Conservation (phyloP, 1,284 basidiomycete genomes). For the Sanghuangporus weigelae region DNA sequence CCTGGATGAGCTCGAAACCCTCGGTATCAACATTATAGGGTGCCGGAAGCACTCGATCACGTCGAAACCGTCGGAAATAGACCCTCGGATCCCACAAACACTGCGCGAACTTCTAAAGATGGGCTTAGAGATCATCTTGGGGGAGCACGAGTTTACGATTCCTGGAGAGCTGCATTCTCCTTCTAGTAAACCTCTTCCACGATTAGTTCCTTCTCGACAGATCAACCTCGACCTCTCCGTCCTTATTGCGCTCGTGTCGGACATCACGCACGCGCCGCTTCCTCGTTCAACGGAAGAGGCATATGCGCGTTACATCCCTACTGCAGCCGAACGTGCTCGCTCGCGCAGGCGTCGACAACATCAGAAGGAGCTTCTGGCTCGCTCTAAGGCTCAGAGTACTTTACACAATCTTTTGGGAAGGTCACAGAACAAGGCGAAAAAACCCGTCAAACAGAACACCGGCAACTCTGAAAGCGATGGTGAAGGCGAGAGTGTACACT, state of each 20-base stretch:
- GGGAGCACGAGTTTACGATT: constrained; percentile 42
- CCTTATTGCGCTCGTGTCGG: constrained; percentile 78
- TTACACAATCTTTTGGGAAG: background rate
- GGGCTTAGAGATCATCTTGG: constrained; percentile 64
- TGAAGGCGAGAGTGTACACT: constrained; percentile 42
- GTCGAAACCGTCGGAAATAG: constrained; percentile 27
- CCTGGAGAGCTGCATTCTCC: constrained; percentile 19
- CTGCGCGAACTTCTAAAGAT: constrained; percentile 49
- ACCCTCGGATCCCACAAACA: constrained; percentile 60
- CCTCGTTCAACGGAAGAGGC: constrained; percentile 56
- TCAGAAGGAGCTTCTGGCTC: constrained; percentile 10
- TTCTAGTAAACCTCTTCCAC: constrained; percentile 14
- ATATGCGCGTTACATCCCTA: constrained; percentile 53
- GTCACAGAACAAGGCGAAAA: background rate
- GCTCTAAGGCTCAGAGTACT: constrained; percentile 5
- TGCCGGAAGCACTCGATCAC: constrained; percentile 8
- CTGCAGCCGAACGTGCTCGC: constrained; percentile 52
- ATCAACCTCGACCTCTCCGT: constrained; percentile 80
- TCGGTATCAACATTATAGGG: constrained; percentile 3
- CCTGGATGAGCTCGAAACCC: background rate
- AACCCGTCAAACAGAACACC: background rate
- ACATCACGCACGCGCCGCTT: constrained; percentile 70
- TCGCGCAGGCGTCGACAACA: constrained; percentile 36
- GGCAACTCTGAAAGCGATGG: constrained; percentile 29
- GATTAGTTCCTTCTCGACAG: constrained; percentile 42